Evolutionary conservation across 371 early-diverging fungal species (phyloP).

Genomic region (Fennellomyces sp.): DNA sequence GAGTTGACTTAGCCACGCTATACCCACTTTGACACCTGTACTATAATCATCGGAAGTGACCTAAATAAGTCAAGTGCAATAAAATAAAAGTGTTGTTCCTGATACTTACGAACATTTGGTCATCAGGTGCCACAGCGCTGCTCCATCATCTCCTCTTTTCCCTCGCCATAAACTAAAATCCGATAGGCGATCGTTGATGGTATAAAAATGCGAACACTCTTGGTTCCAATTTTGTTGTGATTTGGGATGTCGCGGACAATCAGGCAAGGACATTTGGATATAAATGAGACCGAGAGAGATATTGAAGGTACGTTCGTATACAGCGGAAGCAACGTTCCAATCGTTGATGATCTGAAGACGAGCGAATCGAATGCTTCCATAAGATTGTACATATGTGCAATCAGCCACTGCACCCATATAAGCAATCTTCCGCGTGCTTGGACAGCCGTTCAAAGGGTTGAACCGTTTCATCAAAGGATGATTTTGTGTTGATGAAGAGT

Average conservation of each 20-base stretch:
- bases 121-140: constrained; percentile 95
- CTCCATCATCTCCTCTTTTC: constrained; percentile 62
- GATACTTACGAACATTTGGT: constrained; percentile 74
- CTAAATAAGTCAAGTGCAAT: not conserved
- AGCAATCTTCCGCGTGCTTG: constrained; percentile 30
- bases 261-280: constrained; percentile 67
- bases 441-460: constrained; percentile 6
- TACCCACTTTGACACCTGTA: constrained; percentile 87
- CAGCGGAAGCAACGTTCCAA: constrained; percentile 78
- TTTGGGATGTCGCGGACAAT: constrained; percentile 57
- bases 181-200: constrained; percentile 78
- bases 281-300: constrained; percentile 84
- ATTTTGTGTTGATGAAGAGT: not conserved
- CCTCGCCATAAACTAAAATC: constrained; percentile 94
- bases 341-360: constrained; percentile 72
- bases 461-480: not conserved
- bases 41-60: constrained; percentile 9
- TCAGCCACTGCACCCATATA: constrained; percentile 67
- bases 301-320: constrained; percentile 93
- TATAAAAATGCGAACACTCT: constrained; percentile 71
- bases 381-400: constrained; percentile 71
- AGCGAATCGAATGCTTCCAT: constrained; percentile 59
- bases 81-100: not conserved
- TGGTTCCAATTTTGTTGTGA: constrained; percentile 70
- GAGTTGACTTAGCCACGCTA: constrained; percentile 89